Base-by-base conservation (phyloP, 768 basidiomycete species). In the Auriscalpium vulgare region DNA sequence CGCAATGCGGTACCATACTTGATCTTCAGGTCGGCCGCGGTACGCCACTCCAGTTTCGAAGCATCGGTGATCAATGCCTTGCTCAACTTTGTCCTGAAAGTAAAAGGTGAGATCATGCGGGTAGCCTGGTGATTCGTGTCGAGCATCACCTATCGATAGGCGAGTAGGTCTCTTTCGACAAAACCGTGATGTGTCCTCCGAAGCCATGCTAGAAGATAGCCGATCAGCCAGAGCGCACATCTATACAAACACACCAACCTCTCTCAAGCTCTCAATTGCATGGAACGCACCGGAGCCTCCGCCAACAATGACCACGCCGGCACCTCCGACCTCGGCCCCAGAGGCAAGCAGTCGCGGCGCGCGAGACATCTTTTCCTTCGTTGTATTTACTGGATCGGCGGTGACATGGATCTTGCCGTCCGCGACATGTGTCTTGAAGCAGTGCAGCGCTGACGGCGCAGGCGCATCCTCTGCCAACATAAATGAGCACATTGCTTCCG, bases 221-320 rank as follows among this genome's bases (percentile, higher is more conserved):
- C 23, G 29, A 45, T 51, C 10, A 34, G 14, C 16, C 11, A 21
- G 43, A n/a, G 29, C n/a, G 1, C n/a, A 51, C 14, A 19, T 34
- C 35, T 34, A 14, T 14, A 23, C 10, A 17, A n/a, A 19, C 19
- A 35, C 38, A 59, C 74, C 50, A 54, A 88, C 89, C 81, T 91
- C 87, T 60, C 91, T 75, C 64, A 95, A 71, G 67, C 89, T 87
- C 68, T 93, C 89, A 47, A 92, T 75, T 6, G 84, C 78, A 55
- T 88, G 79, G 65, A 89, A 83, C 10, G 85, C 81, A 36, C 85
- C 91, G 23, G 87, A 80, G 9, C 93, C 93, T 37, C 93, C 93
- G 40, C 93, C 93, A 17, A 94, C 77, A 53, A 95, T 88, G 43
- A 95, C 82, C 19, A 92, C 83, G 19, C 87, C 87, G 47, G 78